Base-by-base conservation (phyloP, 2,329 filamentous ascomycete species). In the Ophiostoma ulmi region DNA sequence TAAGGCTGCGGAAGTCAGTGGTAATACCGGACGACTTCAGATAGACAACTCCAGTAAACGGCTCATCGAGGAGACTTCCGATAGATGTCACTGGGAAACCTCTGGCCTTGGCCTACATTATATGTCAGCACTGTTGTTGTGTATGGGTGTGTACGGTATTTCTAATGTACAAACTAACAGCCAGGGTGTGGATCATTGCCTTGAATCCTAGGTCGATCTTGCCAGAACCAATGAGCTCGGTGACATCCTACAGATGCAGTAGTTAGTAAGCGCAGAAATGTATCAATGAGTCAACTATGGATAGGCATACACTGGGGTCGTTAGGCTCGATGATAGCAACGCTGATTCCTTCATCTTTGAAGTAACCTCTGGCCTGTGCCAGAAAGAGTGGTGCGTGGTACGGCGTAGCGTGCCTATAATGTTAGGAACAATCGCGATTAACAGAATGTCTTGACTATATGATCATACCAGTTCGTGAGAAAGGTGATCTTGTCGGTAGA, bases 401-500 rank as follows among this genome's bases (percentile, higher is more conserved):
- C 74, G 91, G 90, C 78, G 90, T 93, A 68, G 91, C 90, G 81
- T 92, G 90, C 91, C 91, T 92, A 76, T 66, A 72, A 44, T 41
- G 52, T 70, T 69, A 69, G 64, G 22, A 48, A 17, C 31, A 63
- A 11, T 35, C 17, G 41, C 3, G 1, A 44, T 17, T 13, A 13
- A 44, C 41, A 44, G 10, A 44, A 44, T 17, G 14, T 5, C 41
- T 4, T 13, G 5, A 17, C 4, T 3, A 14, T 17, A 44, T 5
- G 14, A 36, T 35, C 81, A 78, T 87, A 92, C 91, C 91, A 93
- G 85, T 93, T 93, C 81, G 90, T 91, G 79, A 93, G 84, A 82
- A 93, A 93, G 69, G 90, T 93, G 77, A 93, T 92, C 88, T 93
- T 93, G 79, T 93, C 90, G 80, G 90, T 92, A 79, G 90, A 88